Conservation (phyloP, 2,329 filamentous ascomycete species). For the Pyricularia sp. region DNA sequence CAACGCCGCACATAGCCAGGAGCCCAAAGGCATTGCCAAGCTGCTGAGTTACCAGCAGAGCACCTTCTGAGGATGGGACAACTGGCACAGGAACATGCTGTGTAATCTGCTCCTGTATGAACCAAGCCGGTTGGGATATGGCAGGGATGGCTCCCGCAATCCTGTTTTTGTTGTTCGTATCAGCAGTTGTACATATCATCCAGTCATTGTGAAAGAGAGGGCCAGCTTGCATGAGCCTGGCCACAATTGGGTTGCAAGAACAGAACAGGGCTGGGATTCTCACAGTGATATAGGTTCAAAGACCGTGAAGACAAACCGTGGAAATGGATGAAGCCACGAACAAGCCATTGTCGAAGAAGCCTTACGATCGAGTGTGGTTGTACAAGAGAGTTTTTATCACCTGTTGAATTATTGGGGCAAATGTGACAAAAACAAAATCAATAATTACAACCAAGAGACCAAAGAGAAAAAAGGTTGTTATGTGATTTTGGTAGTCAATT, state of each 20-base stretch:
- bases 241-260: neutral
- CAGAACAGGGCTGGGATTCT: conserved; percentile 15
- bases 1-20: conserved; percentile 53
- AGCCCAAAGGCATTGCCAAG: conserved; percentile 63
- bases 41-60: conserved; percentile 53
- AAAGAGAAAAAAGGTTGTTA: neutral
- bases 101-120: conserved; percentile 53
- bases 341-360: conserved; percentile 35
- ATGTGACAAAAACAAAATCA: neutral
- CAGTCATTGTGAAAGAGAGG: neutral
- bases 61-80: conserved; percentile 29
- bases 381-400: neutral
- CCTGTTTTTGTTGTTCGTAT: conserved; percentile 24
- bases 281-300: conserved; percentile 62
- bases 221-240: neutral
- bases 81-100: conserved; percentile 17
- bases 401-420: neutral
- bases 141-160: conserved; percentile 49
- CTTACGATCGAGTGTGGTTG: neutral
- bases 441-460: neutral
- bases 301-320: conserved; percentile 56
- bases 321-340: conserved; percentile 52
- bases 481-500: neutral
- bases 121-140: conserved; percentile 48
- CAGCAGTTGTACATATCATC: neutral